Evolutionary conservation across 495 filamentous ascomycete genomes (phyloP).

Genomic region (Parathielavia hyrcaniae): DNA sequence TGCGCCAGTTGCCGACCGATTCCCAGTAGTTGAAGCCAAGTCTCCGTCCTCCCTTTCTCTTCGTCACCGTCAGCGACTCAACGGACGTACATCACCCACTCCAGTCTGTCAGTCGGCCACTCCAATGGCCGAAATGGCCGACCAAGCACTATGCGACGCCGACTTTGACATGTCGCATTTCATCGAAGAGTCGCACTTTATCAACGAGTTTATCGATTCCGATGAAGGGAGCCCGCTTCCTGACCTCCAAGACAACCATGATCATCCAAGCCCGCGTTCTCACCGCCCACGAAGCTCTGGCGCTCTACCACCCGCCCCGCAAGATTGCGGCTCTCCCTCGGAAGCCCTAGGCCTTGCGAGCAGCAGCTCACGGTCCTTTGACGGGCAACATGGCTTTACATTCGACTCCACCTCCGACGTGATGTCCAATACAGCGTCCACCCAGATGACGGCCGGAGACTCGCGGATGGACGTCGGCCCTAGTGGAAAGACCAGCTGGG

Average conservation of each 20-base stretch:
- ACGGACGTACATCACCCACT: not conserved
- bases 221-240: conserved; percentile 29
- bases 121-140: conserved; percentile 8
- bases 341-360: conserved; percentile 19
- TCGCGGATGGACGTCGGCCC: conserved; percentile 12
- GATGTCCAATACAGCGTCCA: conserved; percentile 15
- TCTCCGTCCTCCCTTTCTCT: not conserved
- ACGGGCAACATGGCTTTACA: conserved; percentile 38
- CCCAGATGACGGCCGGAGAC: conserved; percentile 18
- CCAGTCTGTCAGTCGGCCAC: not conserved
- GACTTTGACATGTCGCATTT: conserved; percentile 12
- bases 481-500: conserved; percentile 14
- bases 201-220: conserved; percentile 39
- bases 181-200: conserved; percentile 8
- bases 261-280: not conserved
- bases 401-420: conserved; percentile 28
- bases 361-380: conserved; percentile 14
- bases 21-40: too few relatives aligned
- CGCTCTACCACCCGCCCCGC: conserved; percentile 14
- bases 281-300: conserved; percentile 14
- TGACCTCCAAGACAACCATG: conserved; percentile 1
- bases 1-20: too few relatives aligned
- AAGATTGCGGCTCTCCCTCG: conserved; percentile 20
- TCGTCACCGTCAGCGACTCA: not conserved
- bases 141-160: conserved; percentile 32